A percentile compares a stretch with the other conserved stretches of the same genome.
These are phyloP conservation scores for Neurospora sp. DNA, from an alignment of 495 filamentous ascomycete genomes.

Conservation along the genomic window DNA sequence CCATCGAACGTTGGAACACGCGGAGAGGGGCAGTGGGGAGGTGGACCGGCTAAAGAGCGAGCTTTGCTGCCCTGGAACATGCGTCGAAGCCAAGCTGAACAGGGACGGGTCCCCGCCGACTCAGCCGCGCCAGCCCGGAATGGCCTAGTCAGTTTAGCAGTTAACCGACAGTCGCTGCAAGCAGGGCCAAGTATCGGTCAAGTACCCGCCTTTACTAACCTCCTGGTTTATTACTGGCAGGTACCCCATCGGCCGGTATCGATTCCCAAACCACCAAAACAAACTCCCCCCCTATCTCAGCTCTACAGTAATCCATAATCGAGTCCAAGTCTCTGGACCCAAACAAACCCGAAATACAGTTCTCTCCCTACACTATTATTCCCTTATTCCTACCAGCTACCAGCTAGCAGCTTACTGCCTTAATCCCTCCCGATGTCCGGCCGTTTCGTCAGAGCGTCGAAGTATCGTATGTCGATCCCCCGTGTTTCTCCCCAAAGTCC, in stretches of 20 bases:
- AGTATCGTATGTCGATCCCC: slow-evolving; percentile 69
- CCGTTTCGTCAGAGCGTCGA: slow-evolving; percentile 95
- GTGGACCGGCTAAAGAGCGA: not conserved
- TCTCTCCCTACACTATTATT: not conserved
- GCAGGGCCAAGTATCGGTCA: not conserved
- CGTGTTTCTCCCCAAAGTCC: slow-evolving; percentile 7
- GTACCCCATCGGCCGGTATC: not conserved
- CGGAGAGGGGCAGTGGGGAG: not conserved
- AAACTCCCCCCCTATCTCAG: not conserved
- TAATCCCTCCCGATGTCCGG: slow-evolving; percentile 59
- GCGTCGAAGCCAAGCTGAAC: not conserved
- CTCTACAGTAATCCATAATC: not conserved
- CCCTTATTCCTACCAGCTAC: not conserved
- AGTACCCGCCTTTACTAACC: not conserved
- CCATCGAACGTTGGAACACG: not conserved
- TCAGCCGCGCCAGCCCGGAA: not conserved
- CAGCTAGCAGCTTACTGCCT: not conserved
- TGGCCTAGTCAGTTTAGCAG: not conserved
- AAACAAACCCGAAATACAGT: not conserved
- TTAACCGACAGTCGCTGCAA: not conserved
- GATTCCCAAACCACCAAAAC: not conserved
- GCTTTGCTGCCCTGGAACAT: not conserved
- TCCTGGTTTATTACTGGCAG: not conserved
- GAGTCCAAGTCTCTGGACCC: not conserved
- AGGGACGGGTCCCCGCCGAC: not conserved